Evolutionary conservation across 2,329 filamentous ascomycete species (phyloP), one percentile per base, ranked within the genome.

Genomic region (Sclerotiophoma versabilis): DNA sequence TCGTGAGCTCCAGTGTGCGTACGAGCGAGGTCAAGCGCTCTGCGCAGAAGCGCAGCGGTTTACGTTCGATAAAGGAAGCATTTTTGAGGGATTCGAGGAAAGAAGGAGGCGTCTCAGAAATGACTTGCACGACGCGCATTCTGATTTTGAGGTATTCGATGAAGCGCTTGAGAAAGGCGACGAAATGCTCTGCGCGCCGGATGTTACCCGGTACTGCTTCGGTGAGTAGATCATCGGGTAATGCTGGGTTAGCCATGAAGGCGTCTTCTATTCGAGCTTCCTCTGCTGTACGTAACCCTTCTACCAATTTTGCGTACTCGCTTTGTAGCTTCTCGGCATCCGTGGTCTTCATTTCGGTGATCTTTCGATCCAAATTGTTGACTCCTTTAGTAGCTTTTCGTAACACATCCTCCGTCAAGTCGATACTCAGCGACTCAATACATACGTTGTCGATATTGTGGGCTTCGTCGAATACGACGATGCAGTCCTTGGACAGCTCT

Each of bases 381-480:
- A 93, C 96, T 5, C 95, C 95, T 61, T 92, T 84, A 1, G 92
- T 93, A 17, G 95, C 95, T 77, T 92, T 96, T 19, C 93, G 86
- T 47, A 99, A 76, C 0, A 93, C 97, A 64, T 98, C 95, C 71
- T 99, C 93, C 0, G 93, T 98, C 52, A 99, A 85, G 68, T 99
- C 95, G 34, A 96, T 98, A 70, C 95, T 99, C 11, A 98, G 80
- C 2, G 95, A 93, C 72, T 99, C 95, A 63, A 99, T 99, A 74
- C 96, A 99, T 54, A 99, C 95, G 72, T 99, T 99, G 82, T 99
- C 95, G 65, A 99, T 99, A 71, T 99, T 99, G 79, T 99, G 95
- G 12, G 95, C 95, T 76, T 99, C 95, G 70, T 99, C 95, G 62
- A 99, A 99, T 3, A 99, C 95, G 17, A 99, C 91, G 46, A 99